phyloP scores from a whole-genome alignment of 2,329 filamentous ascomycete species.

The Coniochaeta sp. region DNA sequence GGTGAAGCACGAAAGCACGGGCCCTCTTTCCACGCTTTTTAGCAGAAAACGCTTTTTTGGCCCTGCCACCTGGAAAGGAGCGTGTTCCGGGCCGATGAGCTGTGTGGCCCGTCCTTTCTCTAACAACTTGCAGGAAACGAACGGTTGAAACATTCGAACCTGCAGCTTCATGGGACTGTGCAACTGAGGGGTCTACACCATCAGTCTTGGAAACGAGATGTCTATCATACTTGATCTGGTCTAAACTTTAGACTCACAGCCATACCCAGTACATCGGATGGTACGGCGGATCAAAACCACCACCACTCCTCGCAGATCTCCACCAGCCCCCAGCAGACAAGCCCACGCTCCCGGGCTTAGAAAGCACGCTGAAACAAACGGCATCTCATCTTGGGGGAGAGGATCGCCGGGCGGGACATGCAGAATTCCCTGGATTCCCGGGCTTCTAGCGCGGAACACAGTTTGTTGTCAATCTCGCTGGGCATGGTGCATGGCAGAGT shows the following conservation, averaged over 20 bases:
- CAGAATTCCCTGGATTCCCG: neutral
- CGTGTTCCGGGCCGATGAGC: neutral
- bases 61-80: neutral
- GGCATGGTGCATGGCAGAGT: neutral
- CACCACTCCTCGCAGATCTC: no score
- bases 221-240: neutral
- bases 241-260: neutral
- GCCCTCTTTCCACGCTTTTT: neutral
- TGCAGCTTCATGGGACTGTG: neutral
- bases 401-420: no score
- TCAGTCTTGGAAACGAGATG: neutral
- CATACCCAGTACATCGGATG: neutral
- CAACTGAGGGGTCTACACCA: neutral
- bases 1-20: neutral
- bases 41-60: neutral
- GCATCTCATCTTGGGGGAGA: neutral
- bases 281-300: neutral
- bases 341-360: neutral
- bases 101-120: neutral
- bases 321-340: no score
- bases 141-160: neutral
- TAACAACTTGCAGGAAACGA: no score
- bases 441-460: neutral
- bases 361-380: slow-evolving; percentile 1
- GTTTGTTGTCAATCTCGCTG: no score